These are phyloP conservation scores for Exsudoporus floridanus DNA, from an alignment of 1,284 basidiomycete species.

Conservation along the genomic window DNA sequence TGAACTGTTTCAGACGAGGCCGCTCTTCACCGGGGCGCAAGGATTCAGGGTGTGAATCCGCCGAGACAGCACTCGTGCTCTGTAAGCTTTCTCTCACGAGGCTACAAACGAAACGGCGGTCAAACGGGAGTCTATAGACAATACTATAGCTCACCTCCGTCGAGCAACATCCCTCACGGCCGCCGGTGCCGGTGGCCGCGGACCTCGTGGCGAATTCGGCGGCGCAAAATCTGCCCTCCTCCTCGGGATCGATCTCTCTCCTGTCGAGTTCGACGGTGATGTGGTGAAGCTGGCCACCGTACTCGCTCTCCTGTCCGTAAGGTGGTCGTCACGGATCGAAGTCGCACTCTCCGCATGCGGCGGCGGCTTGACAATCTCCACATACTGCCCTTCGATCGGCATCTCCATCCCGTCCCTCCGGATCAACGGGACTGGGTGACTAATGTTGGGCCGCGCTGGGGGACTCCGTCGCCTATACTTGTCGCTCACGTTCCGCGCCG, in stretches of 20 bases:
- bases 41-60: conserved; percentile 34
- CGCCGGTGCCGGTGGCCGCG: conserved; percentile 24
- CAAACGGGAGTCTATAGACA: neutral
- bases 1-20: conserved; percentile 73
- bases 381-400: conserved; percentile 33
- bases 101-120: conserved; percentile 11
- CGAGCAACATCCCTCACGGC: conserved; percentile 21
- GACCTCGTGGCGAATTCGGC: conserved; percentile 41
- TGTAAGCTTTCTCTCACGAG: conserved; percentile 34
- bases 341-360: conserved; percentile 27
- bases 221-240: conserved; percentile 64
- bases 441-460: conserved; percentile 48
- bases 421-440: conserved; percentile 48
- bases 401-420: conserved; percentile 15
- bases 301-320: conserved; percentile 44
- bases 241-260: conserved; percentile 60
- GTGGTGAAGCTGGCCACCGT: conserved; percentile 44
- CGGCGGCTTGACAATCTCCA: conserved; percentile 29
- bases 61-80: conserved; percentile 39
- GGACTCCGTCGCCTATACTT: conserved; percentile 44
- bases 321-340: conserved; percentile 44
- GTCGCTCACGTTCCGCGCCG: conserved; percentile 66
- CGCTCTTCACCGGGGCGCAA: conserved; percentile 36
- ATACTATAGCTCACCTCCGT: conserved; percentile 26
- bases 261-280: conserved; percentile 65